Conservation (phyloP, 345 rosid genomes). For the Pistacia atlantica region DNA sequence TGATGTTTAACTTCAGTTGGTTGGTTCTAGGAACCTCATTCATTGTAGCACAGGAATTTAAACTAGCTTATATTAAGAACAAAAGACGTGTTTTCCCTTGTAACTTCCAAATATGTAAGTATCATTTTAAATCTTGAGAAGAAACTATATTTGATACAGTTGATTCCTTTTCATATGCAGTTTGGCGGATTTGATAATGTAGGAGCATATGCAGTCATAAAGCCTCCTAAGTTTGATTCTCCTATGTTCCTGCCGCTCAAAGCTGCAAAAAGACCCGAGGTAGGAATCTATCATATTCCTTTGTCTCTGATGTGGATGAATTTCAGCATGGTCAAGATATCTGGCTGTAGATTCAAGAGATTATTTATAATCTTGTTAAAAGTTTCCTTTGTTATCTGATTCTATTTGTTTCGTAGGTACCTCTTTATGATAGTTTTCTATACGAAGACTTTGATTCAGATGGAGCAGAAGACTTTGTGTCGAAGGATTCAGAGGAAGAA, state of each 20-base stretch:
- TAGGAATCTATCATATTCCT: neutral
- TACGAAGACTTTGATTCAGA: constrained; percentile 6
- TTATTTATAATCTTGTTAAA: neutral
- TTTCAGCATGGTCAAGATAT: neutral
- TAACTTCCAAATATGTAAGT: neutral
- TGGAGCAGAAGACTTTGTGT: neutral
- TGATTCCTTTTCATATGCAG: constrained; percentile 18
- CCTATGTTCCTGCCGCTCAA: constrained; percentile 40
- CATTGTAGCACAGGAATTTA: too few relatives aligned
- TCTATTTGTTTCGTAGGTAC: constrained; percentile 1
- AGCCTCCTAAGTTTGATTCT: constrained; percentile 40
- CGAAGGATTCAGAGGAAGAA: constrained; percentile 5
- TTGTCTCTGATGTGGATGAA: too few relatives aligned
- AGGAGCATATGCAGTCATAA: constrained; percentile 47
- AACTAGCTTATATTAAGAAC: too few relatives aligned
- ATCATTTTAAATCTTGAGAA: neutral
- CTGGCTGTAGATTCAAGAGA: neutral
- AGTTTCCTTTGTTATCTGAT: neutral
- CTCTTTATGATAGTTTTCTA: constrained; percentile 7
- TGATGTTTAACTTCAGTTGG: too few relatives aligned
- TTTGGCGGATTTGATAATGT: constrained; percentile 36
- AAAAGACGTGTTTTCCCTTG: neutral
- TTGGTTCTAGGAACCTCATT: too few relatives aligned
- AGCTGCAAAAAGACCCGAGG: constrained; percentile 37
- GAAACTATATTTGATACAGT: constrained; percentile 5